phyloP scores from a whole-genome alignment of 768 basidiomycete genomes.

The Filobasidium floriforme region DNA sequence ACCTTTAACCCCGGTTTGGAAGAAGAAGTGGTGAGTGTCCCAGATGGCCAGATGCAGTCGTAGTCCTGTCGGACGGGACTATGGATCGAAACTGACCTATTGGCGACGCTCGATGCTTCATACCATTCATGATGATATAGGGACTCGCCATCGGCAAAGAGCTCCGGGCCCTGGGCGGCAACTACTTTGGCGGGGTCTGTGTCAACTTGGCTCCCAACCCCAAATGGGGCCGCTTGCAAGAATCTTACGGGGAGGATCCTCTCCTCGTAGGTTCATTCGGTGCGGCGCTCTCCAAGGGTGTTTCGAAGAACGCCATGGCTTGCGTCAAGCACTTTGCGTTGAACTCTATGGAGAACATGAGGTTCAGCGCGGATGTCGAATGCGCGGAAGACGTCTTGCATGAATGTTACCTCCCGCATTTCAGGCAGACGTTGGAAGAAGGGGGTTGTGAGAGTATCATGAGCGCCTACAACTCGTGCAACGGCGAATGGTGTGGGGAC shows the following conservation, averaged over 20 bases:
- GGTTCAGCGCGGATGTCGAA: constrained; percentile 7
- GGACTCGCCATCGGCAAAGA: constrained; percentile 12
- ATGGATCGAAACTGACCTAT: neutral
- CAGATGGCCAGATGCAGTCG: no score
- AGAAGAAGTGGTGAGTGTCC: constrained; percentile 3
- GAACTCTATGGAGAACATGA: constrained; percentile 11
- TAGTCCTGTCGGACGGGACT: no score
- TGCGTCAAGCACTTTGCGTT: constrained; percentile 18
- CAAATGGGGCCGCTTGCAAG: constrained; percentile 9
- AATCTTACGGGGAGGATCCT: constrained; percentile 14
- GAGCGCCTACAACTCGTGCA: constrained; percentile 16
- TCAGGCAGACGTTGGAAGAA: constrained; percentile 7
- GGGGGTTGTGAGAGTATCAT: constrained; percentile 10
- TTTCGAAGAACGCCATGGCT: constrained; percentile 8
- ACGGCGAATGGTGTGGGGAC: constrained; percentile 8
- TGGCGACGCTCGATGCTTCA: neutral
- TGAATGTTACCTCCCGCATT: constrained; percentile 18
- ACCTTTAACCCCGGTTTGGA: constrained; percentile 5
- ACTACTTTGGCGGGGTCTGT: constrained; percentile 12
- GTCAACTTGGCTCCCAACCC: constrained; percentile 12
- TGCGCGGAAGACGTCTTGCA: constrained; percentile 7
- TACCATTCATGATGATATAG: neutral
- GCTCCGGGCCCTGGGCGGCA: constrained; percentile 6
- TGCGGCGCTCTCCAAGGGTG: constrained; percentile 10
- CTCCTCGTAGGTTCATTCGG: constrained; percentile 8